Percentiles rank a stretch among this genome's conserved stretches.
Conservation (phyloP, 202 grass and related monocot genomes). For the Brachypodium distachyon region DNA sequence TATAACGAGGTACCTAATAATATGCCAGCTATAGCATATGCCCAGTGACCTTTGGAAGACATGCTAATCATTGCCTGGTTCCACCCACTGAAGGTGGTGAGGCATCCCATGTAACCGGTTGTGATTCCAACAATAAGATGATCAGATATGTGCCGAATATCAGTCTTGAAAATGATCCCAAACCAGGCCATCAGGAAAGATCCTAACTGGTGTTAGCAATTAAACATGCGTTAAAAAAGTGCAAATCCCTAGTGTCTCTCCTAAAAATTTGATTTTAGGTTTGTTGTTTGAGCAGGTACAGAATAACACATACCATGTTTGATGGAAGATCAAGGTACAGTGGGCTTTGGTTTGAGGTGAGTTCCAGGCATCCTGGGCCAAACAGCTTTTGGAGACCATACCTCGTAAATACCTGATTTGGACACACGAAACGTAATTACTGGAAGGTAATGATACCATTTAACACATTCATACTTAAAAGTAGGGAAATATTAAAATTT, state of each 20-base stretch:
- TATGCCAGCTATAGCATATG: slow-evolving; percentile 59
- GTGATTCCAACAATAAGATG: slow-evolving; percentile 72
- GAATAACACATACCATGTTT: slow-evolving; percentile 61
- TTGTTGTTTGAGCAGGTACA: slow-evolving; percentile 1
- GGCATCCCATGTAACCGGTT: slow-evolving; percentile 80
- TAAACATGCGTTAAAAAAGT: not conserved
- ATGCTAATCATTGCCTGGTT: slow-evolving; percentile 82
- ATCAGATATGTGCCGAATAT: slow-evolving; percentile 67
- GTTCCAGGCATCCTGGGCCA: slow-evolving; percentile 54
- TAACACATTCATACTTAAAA: not conserved
- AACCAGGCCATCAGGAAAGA: slow-evolving; percentile 97
- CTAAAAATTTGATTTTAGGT: not conserved
- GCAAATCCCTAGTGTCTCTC: not conserved
- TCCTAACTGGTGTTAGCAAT: slow-evolving; percentile 55
- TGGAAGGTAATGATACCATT: not conserved
- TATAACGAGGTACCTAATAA: slow-evolving; percentile 51
- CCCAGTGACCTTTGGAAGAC: slow-evolving; percentile 83
- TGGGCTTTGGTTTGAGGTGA: slow-evolving; percentile 65
- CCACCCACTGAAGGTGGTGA: slow-evolving; percentile 98
- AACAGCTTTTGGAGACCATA: slow-evolving; percentile 86
- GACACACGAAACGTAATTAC: slow-evolving; percentile 11
- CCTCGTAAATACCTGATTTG: slow-evolving; percentile 75
- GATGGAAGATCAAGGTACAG: slow-evolving; percentile 92
- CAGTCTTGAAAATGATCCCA: slow-evolving; percentile 88
- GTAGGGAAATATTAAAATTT: not conserved